phyloP scores from a whole-genome alignment of 306 rosid species.

The Cotoneaster glaucophyllus region DNA sequence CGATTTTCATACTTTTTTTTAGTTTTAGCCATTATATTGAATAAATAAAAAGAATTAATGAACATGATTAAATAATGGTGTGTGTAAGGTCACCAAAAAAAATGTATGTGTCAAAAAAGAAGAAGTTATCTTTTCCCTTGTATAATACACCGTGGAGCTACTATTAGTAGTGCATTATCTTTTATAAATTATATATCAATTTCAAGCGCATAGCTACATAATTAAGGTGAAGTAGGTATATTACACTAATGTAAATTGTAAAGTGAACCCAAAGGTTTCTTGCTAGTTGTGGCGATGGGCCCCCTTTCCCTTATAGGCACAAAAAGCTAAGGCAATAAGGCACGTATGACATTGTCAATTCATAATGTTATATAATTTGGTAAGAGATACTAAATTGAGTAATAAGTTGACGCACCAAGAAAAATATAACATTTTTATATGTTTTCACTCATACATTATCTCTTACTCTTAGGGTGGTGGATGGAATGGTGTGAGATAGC shows the following conservation, averaged over 20 bases:
- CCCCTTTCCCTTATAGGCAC: background rate
- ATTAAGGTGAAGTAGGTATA: background rate
- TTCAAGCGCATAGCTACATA: background rate
- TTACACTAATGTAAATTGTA: background rate
- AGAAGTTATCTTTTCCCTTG: no score
- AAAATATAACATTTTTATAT: background rate
- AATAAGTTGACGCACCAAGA: background rate
- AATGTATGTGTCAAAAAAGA: no score
- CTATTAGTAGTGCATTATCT: no score
- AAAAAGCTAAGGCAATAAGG: background rate
- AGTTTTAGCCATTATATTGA: no score
- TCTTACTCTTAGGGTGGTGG: background rate
- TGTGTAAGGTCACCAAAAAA: no score
- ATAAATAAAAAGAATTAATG: no score
- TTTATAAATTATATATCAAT: no score
- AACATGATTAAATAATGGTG: no score
- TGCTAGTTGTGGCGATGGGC: background rate
- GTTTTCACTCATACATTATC: background rate
- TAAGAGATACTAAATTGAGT: background rate
- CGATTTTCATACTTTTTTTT: no score
- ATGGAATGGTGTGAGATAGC: conserved; percentile 1
- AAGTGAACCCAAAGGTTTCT: background rate
- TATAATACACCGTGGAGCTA: no score
- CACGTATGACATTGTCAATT: background rate
- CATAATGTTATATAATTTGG: background rate